These are phyloP conservation scores for Rehmannia glutinosa DNA, from an alignment of 257 asterid genomes.

Conservation along the genomic window DNA sequence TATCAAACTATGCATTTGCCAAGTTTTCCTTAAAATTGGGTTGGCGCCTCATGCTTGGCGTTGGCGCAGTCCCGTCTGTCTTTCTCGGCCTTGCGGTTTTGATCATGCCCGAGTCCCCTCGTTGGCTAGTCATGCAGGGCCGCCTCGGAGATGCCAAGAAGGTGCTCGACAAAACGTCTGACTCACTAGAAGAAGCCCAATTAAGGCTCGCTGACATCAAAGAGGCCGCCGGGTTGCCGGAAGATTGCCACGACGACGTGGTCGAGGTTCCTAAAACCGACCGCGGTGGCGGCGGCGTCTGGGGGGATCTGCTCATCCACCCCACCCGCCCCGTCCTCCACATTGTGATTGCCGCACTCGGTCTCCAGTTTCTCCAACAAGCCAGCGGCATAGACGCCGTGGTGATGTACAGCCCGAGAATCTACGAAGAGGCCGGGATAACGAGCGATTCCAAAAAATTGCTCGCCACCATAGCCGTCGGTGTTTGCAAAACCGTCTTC, in stretches of 20 bases:
- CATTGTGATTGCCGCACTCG: slow-evolving; percentile 23
- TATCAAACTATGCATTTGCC: slow-evolving; percentile 32
- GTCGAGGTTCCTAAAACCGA: slow-evolving; percentile 1
- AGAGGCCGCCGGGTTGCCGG: slow-evolving; percentile 22
- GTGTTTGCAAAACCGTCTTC: slow-evolving; percentile 13
- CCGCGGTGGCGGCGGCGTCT: slow-evolving; percentile 18
- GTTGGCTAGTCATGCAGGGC: slow-evolving; percentile 41
- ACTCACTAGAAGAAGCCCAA: slow-evolving; percentile 25
- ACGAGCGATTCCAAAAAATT: not conserved
- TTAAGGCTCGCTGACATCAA: slow-evolving; percentile 20
- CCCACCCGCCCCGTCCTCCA: slow-evolving; percentile 24
- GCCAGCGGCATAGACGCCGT: slow-evolving; percentile 23
- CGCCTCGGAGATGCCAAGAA: slow-evolving; percentile 26
- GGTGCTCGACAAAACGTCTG: slow-evolving; percentile 28
- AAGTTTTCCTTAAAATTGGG: slow-evolving; percentile 15
- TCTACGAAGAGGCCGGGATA: slow-evolving; percentile 16
- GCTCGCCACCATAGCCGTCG: slow-evolving; percentile 24
- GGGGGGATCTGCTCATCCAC: slow-evolving; percentile 30
- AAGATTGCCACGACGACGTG: slow-evolving; percentile 8
- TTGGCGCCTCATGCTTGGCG: slow-evolving; percentile 41
- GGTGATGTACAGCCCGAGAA: slow-evolving; percentile 24
- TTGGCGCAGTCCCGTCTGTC: slow-evolving; percentile 29
- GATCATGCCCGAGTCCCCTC: slow-evolving; percentile 40
- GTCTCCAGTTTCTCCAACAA: slow-evolving; percentile 23
- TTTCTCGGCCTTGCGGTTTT: slow-evolving; percentile 22